These are phyloP conservation scores for Nidularia pulvinata DNA, from an alignment of 768 basidiomycete genomes.

Conservation along the genomic window DNA sequence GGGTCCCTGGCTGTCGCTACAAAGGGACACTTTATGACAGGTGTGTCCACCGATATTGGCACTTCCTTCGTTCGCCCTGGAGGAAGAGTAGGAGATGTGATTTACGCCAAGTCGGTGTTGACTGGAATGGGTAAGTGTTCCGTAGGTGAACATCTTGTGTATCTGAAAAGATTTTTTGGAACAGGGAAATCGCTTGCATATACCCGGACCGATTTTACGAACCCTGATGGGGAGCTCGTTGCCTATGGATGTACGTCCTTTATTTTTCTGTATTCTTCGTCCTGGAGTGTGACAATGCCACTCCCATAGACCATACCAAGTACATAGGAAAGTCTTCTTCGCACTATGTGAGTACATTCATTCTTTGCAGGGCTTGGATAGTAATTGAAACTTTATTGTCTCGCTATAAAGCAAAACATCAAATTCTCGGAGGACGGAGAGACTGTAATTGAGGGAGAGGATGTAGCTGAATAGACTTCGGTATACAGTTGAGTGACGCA, in stretches of 20 bases:
- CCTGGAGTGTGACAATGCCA: not conserved
- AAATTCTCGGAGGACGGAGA: conserved; percentile 83
- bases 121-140: conserved; percentile 64
- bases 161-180: not conserved
- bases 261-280: not conserved
- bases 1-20: conserved; percentile 85
- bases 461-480: conserved; percentile 29
- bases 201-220: conserved; percentile 77
- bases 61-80: conserved; percentile 79
- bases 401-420: conserved; percentile 56
- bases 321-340: conserved; percentile 72
- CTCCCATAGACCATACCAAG: conserved; percentile 73
- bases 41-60: conserved; percentile 82
- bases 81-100: conserved; percentile 66
- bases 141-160: not conserved
- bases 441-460: conserved; percentile 62
- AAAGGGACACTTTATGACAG: conserved; percentile 85
- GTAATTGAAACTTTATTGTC: not conserved
- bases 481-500: too few species aligned
- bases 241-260: conserved; percentile 75
- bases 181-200: conserved; percentile 80
- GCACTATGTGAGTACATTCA: conserved; percentile 30
- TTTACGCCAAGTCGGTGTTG: conserved; percentile 64
- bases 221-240: conserved; percentile 62
- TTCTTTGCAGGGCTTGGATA: too few species aligned